phyloP scores from a whole-genome alignment of 1,139 yeast genomes.

The Lodderomyces elongisporus region DNA sequence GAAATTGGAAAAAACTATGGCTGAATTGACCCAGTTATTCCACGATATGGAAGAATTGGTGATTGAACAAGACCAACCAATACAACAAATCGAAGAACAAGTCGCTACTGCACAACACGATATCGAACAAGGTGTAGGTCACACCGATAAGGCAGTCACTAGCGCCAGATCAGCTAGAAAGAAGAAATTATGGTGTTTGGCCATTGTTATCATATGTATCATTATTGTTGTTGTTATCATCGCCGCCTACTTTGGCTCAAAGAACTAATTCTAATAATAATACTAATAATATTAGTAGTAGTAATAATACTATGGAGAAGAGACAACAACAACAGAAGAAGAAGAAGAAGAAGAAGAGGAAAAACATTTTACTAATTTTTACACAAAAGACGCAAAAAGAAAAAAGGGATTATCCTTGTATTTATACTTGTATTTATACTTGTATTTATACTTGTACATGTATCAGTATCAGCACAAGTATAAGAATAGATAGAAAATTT shows the following conservation, averaged over 20 bases:
- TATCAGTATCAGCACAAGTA: too few species aligned
- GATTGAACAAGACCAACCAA: conserved; percentile 89
- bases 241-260: conserved; percentile 38
- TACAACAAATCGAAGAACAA: conserved; percentile 78
- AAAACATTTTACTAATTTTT: conserved; percentile 2
- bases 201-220: conserved; percentile 57
- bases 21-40: conserved; percentile 90
- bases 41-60: conserved; percentile 96
- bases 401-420: too few species aligned
- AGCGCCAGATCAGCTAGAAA: conserved; percentile 88
- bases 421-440: too few species aligned
- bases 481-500: too few species aligned
- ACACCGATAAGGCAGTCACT: conserved; percentile 84
- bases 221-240: conserved; percentile 67
- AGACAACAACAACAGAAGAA: background rate
- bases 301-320: too few species aligned
- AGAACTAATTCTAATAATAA: too few species aligned
- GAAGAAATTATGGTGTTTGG: conserved; percentile 85
- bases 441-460: too few species aligned
- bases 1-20: conserved; percentile 93
- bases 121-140: conserved; percentile 91
- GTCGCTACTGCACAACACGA: conserved; percentile 83
- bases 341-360: background rate
- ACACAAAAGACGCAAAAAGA: too few species aligned
- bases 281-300: too few species aligned